Evolutionary conservation across 2,329 filamentous ascomycete species (phyloP).

Genomic region (Colletotrichum sp.): DNA sequence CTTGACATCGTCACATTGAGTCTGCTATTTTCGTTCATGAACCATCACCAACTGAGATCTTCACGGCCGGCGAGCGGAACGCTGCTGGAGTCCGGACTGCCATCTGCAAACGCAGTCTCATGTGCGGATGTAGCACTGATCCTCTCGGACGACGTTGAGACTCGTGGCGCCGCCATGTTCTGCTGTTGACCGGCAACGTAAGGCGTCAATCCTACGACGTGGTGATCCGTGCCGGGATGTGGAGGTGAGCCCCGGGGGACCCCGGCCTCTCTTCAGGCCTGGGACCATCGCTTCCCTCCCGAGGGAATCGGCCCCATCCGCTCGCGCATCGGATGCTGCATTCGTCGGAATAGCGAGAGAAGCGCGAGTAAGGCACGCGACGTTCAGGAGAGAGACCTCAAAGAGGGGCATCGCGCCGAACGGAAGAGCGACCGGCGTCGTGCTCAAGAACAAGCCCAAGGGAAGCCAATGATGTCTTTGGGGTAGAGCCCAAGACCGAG

Average conservation of each 20-base stretch:
- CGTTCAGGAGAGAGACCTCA: not conserved
- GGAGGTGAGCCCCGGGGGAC: not conserved
- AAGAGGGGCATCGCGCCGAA: not conserved
- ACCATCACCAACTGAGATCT: not conserved
- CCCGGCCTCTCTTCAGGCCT: not conserved
- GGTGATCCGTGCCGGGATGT: slow-evolving; percentile 7
- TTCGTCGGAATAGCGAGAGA: slow-evolving; percentile 9
- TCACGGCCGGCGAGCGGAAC: not conserved
- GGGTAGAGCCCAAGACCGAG: not conserved
- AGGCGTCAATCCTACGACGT: not conserved
- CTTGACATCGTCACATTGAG: not conserved
- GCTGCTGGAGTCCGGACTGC: not conserved
- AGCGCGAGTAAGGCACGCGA: not conserved
- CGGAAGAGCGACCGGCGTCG: not conserved
- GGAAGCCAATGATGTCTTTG: not conserved
- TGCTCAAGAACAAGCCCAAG: not conserved
- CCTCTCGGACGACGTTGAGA: not conserved
- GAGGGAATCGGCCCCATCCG: not conserved
- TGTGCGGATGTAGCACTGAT: not conserved
- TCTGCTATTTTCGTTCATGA: not conserved
- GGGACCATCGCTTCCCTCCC: not conserved
- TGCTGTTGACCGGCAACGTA: slow-evolving; percentile 3
- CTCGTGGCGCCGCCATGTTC: slow-evolving; percentile 13
- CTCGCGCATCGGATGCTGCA: not conserved
- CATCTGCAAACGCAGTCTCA: not conserved